These are phyloP conservation scores for Saturnispora ahearnii DNA, from an alignment of 805 yeast genomes.

Conservation along the genomic window DNA sequence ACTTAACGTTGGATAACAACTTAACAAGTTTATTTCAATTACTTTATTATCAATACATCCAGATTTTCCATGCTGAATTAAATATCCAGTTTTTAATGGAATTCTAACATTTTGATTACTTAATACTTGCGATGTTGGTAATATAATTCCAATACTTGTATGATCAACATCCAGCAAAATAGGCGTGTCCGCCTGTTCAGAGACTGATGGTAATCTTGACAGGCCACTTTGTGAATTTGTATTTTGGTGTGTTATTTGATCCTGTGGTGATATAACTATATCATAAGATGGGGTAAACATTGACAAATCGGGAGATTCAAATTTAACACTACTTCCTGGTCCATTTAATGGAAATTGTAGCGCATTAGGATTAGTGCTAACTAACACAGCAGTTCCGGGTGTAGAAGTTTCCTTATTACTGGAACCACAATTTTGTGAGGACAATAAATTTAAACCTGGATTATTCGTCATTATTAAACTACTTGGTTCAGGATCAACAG, in stretches of 20 bases:
- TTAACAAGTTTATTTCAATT: slow-evolving; percentile 58
- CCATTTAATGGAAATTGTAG: slow-evolving; percentile 5
- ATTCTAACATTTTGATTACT: slow-evolving; percentile 62
- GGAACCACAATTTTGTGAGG: slow-evolving; percentile 15
- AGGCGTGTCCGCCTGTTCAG: slow-evolving; percentile 9
- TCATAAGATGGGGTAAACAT: slow-evolving; percentile 25
- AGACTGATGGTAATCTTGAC: slow-evolving; percentile 4
- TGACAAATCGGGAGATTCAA: slow-evolving; percentile 24
- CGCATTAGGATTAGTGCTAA: slow-evolving; percentile 2
- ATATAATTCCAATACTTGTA: slow-evolving; percentile 48
- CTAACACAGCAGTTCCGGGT: slow-evolving; percentile 9
- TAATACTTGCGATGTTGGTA: slow-evolving; percentile 54
- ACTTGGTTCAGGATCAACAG: slow-evolving; percentile 51
- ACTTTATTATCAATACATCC: slow-evolving; percentile 19
- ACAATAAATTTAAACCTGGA: slow-evolving; percentile 7
- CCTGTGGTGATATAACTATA: slow-evolving; percentile 20
- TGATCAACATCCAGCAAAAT: slow-evolving; percentile 40
- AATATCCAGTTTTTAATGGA: slow-evolving; percentile 63
- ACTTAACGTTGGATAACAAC: slow-evolving; percentile 64
- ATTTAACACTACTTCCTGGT: slow-evolving; percentile 11
- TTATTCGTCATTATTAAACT: slow-evolving; percentile 30
- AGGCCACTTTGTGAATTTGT: slow-evolving; percentile 6
- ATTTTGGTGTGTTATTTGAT: slow-evolving; percentile 9
- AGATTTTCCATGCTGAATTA: slow-evolving; percentile 34
- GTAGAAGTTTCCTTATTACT: slow-evolving; percentile 20